phyloP scores from a whole-genome alignment of 148 eudicot species.

The Persicaria maculosa region DNA sequence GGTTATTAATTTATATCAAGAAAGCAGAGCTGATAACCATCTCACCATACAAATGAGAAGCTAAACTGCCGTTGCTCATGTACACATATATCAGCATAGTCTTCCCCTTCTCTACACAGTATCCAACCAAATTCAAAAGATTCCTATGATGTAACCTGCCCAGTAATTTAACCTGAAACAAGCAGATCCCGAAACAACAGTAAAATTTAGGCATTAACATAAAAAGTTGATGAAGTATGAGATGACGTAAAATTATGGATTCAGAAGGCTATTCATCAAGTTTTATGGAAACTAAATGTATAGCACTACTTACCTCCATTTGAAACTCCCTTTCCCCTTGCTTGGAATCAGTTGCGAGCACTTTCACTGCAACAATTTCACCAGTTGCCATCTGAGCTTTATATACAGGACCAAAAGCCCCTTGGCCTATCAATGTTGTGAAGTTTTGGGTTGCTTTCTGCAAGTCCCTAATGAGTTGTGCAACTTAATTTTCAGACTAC shows the following conservation, averaged over 20 bases:
- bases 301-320: constrained; percentile 54
- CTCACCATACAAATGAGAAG: constrained; percentile 91
- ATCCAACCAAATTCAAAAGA: constrained; percentile 91
- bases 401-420: constrained; percentile 93
- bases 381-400: constrained; percentile 85
- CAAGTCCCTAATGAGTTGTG: constrained; percentile 54
- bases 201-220: not conserved
- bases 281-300: not conserved
- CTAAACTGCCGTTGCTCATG: constrained; percentile 87
- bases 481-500: not conserved
- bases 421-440: constrained; percentile 85
- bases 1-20: not conserved
- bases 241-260: not conserved
- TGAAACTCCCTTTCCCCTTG: constrained; percentile 91
- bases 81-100: constrained; percentile 86
- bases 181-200: not conserved
- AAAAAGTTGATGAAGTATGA: not conserved
- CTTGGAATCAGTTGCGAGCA: constrained; percentile 78
- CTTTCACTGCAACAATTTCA: constrained; percentile 89
- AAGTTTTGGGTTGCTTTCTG: constrained; percentile 88
- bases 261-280: not conserved
- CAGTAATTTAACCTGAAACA: constrained; percentile 60
- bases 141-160: constrained; percentile 95
- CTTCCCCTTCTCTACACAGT: constrained; percentile 83
- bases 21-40: not conserved